Evolutionary conservation across 2,329 filamentous ascomycete genomes (phyloP), one percentile per base, ranked within the genome.

Genomic region (Xylariales sp.): DNA sequence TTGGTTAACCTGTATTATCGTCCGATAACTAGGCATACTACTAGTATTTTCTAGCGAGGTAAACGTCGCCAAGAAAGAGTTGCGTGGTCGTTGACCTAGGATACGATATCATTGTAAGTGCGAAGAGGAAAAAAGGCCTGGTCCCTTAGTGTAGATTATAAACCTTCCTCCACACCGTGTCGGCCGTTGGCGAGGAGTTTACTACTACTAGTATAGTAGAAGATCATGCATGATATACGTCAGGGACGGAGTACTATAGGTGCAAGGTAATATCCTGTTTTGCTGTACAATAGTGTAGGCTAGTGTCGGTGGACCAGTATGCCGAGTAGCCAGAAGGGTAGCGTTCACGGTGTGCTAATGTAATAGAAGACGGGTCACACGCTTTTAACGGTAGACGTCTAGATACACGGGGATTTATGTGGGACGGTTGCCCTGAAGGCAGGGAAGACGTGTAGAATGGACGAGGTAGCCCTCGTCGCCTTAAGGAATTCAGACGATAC

Each of bases 201-300:
- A 10, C 3, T 39, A 10, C 12, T 9, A 10, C 6, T 39, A 36
- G 34, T 36, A 9, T 36, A 52, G 39, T 41, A 41, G 10, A 39
- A 39, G 41, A n/a, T 30, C 14, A 6, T 34, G 28, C 23, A 36
- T 53, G 7, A 48, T 39, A 54, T 54, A 54, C n/a, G 48, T 34
- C 43, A 49, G 43, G 36, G 16, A 43, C 52, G 30, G n/a, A 30
- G 23, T 39, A 57, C 28, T 62, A 66, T 62, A 64, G 36, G 43
- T 7, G 23, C 48, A 50, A 53, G 52, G 43, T 48, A 10, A 18
- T 41, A 41, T 41, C 5, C 5, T 34, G 32, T 23, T 34, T 34
- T 34, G 32, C 32, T 34, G 14, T 41, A 41, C n/a, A 46, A 1
- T 34, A 32, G 48, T 32, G 48, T 52, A 8, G 3, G n/a, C 28